A percentile compares a stretch with the other conserved stretches of the same genome.
phyloP scores from a whole-genome alignment of 23 red algal species.

The Chondrus crispus region DNA sequence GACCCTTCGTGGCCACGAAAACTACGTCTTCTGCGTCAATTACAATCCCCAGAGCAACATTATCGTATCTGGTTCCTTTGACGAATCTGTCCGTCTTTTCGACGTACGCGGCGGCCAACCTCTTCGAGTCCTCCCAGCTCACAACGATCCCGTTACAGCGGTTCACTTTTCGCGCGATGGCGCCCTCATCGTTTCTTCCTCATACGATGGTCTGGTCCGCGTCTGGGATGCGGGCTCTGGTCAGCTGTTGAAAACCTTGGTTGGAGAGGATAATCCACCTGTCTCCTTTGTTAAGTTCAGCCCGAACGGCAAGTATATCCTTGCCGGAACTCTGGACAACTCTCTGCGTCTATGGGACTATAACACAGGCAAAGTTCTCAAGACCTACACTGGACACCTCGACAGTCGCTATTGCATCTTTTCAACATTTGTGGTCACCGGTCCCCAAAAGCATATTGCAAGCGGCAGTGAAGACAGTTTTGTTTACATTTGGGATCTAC shows the following conservation, averaged over 20 bases:
- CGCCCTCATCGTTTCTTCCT: conserved; percentile 88
- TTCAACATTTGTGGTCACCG: conserved; percentile 84
- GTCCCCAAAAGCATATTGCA: conserved; percentile 55
- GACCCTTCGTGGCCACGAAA: conserved; percentile 73
- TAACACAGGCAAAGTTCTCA: conserved; percentile 70
- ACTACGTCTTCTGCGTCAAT: conserved; percentile 89
- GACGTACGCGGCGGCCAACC: conserved; percentile 72
- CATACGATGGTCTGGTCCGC: conserved; percentile 86
- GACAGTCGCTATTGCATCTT: conserved; percentile 87
- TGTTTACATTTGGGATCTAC: conserved; percentile 92
- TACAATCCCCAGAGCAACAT: conserved; percentile 78
- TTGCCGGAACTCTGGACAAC: conserved; percentile 80
- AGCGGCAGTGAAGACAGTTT: conserved; percentile 82
- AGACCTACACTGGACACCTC: conserved; percentile 82
- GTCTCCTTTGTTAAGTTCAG: conserved; percentile 86
- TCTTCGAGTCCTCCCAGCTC: conserved; percentile 71
- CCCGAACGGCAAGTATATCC: conserved; percentile 90
- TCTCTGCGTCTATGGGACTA: conserved; percentile 94
- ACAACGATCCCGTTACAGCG: conserved; percentile 81
- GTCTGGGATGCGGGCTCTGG: conserved; percentile 85
- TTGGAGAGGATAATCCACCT: conserved; percentile 73
- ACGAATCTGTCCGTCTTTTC: conserved; percentile 88
- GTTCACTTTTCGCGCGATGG: conserved; percentile 94
- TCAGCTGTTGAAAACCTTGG: conserved; percentile 83
- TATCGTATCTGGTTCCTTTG: conserved; percentile 84